A percentile compares a stretch with the other conserved stretches of the same genome.
Evolutionary conservation across 306 rosid genomes (phyloP).

Genomic region (Dryas alaskensis): DNA sequence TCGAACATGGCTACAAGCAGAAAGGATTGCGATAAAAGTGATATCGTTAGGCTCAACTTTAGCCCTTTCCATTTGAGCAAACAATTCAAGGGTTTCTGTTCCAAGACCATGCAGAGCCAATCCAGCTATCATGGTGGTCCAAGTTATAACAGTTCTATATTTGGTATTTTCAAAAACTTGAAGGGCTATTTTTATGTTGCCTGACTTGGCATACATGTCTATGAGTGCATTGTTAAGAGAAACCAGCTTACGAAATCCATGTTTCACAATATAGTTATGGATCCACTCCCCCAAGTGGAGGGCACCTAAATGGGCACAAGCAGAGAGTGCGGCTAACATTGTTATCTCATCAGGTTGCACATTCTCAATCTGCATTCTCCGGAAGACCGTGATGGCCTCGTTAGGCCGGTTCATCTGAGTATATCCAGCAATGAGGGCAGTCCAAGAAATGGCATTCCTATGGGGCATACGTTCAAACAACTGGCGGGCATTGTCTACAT

Average conservation of each 20-base stretch:
- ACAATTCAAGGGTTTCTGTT: conserved; percentile 47
- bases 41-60: conserved; percentile 52
- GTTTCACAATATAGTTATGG: conserved; percentile 49
- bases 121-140: conserved; percentile 71
- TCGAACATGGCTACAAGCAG: conserved; percentile 73
- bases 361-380: conserved; percentile 51
- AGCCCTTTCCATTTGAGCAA: conserved; percentile 53
- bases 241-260: conserved; percentile 35
- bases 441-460: conserved; percentile 60
- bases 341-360: conserved; percentile 63
- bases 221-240: conserved; percentile 58
- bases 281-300: conserved; percentile 63
- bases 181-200: conserved; percentile 41
- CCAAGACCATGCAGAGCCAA: conserved; percentile 75
- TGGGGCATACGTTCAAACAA: conserved; percentile 59
- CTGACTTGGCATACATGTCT: conserved; percentile 76
- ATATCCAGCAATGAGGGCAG: conserved; percentile 52
- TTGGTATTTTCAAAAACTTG: conserved; percentile 39
- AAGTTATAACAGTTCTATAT: conserved; percentile 49
- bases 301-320: conserved; percentile 70
- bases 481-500: conserved; percentile 41
- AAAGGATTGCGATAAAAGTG: conserved; percentile 64
- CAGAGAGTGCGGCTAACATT: conserved; percentile 60
- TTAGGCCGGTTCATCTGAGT: conserved; percentile 38
- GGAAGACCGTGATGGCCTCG: conserved; percentile 52